Evolutionary conservation across 2,329 filamentous ascomycete genomes (phyloP), one percentile per base, ranked within the genome.

Genomic region (Nannizzia gypsea): DNA sequence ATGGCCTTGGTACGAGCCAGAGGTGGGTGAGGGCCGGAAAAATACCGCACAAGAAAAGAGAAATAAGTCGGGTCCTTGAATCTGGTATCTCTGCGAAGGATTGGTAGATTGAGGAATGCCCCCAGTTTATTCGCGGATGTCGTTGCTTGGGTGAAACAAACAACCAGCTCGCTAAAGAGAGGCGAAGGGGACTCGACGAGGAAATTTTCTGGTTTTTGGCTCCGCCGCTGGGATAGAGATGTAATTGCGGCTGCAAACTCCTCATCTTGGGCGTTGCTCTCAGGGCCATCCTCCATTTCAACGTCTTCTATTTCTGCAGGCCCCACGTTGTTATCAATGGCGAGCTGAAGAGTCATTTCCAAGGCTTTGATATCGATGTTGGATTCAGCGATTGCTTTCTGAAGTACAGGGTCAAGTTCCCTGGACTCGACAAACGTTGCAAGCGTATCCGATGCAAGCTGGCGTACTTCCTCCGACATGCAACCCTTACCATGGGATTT

Each of bases 31-130:
- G 83, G 78, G 0, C 87, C 85, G 61, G 82, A 88, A 83, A 88
- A 90, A 15, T 90, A 81, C 59, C 85, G 81, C 60, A 86, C 79
- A 64, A 92, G 85, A 71, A 95, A 92, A 15, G 84, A 86, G 60
- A 90, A 76, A 66, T 87, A 90, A 22, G 88, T 82, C 42, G 84
- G 81, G 38, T 83, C 79, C 55, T 82, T 80, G 36, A 81, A 73
- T 0, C 83, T 84, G 15, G 67, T 63, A 1, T 64, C 50, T 42
- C 69, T 73, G 57, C 63, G 69, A 59, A 73, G 74, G 24, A 75
- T 64, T 24, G 71, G 67, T n/a, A 78, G 62, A 5, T 67, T 65
- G n/a, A 66, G 63, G 61, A 78, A 75, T 28, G 65, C 61, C 3
- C 69, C 66, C n/a, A 74, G 42, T 22, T 65, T 68, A 15, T 70